Evolutionary conservation across 768 basidiomycete species (phyloP).

Genomic region (Hygrocybe punicea): DNA sequence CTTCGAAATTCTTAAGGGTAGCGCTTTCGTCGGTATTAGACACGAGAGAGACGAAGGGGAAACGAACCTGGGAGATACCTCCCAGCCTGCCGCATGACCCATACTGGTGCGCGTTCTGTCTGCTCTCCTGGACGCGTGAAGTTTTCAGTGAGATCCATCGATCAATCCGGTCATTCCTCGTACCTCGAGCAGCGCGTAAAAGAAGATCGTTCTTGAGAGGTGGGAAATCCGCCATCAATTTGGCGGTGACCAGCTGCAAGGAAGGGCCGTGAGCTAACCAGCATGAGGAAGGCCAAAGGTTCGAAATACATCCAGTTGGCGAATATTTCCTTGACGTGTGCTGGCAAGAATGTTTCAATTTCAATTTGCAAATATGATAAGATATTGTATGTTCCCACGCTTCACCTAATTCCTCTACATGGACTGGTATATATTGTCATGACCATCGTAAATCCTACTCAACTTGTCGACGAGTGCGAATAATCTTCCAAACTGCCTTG

Average conservation of each 20-base stretch:
- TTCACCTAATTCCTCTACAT: background rate
- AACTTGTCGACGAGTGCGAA: slow-evolving; percentile 63
- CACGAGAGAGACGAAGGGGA: slow-evolving; percentile 4
- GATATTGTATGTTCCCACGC: background rate
- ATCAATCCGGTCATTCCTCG: slow-evolving; percentile 43
- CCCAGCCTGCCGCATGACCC: slow-evolving; percentile 98
- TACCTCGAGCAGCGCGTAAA: slow-evolving; percentile 82
- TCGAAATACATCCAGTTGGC: background rate
- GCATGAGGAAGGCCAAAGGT: background rate
- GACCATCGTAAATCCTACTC: slow-evolving; percentile 54
- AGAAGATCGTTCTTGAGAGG: slow-evolving; percentile 83
- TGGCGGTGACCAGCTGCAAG: background rate
- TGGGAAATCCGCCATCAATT: slow-evolving; percentile 54
- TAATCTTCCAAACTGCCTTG: background rate
- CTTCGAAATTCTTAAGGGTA: slow-evolving; percentile 73
- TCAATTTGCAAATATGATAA: no score
- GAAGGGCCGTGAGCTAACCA: background rate
- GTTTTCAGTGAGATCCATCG: slow-evolving; percentile 1
- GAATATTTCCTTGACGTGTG: no score
- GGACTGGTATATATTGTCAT: slow-evolving; percentile 21
- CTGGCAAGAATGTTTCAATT: no score
- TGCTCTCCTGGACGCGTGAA: slow-evolving; percentile 54
- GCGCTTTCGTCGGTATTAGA: slow-evolving; percentile 81
- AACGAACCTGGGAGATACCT: slow-evolving; percentile 84
- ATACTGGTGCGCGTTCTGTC: slow-evolving; percentile 92